Base-by-base conservation (phyloP, 148 eudicot species). In the Rhododendron kiyosumense region DNA sequence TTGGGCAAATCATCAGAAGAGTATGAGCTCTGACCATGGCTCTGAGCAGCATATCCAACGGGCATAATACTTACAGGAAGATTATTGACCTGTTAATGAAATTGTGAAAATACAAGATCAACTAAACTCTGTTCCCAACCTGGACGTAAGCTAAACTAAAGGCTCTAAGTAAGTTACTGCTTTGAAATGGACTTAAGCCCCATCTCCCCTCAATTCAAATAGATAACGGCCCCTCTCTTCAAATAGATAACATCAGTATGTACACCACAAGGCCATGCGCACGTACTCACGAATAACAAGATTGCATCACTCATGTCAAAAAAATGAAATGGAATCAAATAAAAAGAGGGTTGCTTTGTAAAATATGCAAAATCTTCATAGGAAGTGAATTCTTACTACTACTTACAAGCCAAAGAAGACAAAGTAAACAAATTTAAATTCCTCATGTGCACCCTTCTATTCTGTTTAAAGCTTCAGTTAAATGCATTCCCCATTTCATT, bases 1-100 rank as follows among this genome's bases (percentile, higher is more conserved):
- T 92, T 94, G 24, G 98, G 99, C 85, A 97, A 91, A 90, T 97
- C 98, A 85, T 93, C 94, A 73, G 93, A 91, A 80, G 94, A 93
- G 86, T 91, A 93, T 81, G 98, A 90, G 85, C 92, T 93, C 86
- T 92, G 95, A 81, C 94, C 96, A 83, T 94, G 98, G 83, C 86
- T 91, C 86, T 93, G 98, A 89, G 87, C 89, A 73, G 89, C 82
- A 88, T 90, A 95, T n/a, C 93, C 93, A 86, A 90, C 85, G 67
- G 97, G 96, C 84, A 92, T 90, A 84, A 95, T 92, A 87, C 94
- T 94, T 87, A 89, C 91, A 88, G 97, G 94, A 61, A 91, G 79
- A 89, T 92, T 91, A 87, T 86, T 94, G 78, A 91, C 94, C 97
- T 95, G 92, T 79, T 83, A 57, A 87, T 63, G 34, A 88, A 71